phyloP scores from a whole-genome alignment of 306 rosid species.

The Quercus berberidifolia region DNA sequence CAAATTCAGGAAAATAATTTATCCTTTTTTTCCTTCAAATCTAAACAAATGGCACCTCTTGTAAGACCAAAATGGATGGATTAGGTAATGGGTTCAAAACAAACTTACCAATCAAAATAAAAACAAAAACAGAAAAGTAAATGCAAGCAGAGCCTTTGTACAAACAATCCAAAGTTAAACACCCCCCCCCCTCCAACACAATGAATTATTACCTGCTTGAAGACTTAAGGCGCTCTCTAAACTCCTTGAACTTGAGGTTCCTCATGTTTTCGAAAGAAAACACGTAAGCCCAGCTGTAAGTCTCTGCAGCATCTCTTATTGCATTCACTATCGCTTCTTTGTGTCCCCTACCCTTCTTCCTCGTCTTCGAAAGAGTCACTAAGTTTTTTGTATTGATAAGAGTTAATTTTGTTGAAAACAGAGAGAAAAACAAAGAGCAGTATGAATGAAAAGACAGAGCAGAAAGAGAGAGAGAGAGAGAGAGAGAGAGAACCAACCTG shows the following conservation, averaged over 20 bases:
- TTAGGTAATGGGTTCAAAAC: no score
- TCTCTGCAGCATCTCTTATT: conserved; percentile 69
- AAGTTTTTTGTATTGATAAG: conserved; percentile 1
- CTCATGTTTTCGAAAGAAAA: conserved; percentile 92
- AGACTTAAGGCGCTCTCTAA: conserved; percentile 72
- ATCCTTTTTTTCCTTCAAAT: no score
- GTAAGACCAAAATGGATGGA: no score
- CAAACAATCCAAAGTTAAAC: no score
- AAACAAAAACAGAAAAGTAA: no score
- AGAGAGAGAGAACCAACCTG: conserved; percentile 21
- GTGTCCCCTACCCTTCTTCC: conserved; percentile 82
- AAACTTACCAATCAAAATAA: not conserved
- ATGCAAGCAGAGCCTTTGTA: no score
- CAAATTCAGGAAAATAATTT: no score
- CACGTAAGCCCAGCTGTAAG: conserved; percentile 57
- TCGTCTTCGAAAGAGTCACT: conserved; percentile 94
- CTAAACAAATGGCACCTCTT: no score
- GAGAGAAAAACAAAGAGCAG: not conserved
- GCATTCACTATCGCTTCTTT: conserved; percentile 63
- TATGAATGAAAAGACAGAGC: not conserved
- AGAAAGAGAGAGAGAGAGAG: not conserved
- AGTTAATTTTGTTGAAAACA: no score
- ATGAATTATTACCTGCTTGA: conserved; percentile 45
- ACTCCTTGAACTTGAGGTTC: conserved; percentile 85
- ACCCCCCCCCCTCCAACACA: no score